Base-by-base conservation (phyloP, 768 basidiomycete genomes). In the Phylloporus sp. region DNA sequence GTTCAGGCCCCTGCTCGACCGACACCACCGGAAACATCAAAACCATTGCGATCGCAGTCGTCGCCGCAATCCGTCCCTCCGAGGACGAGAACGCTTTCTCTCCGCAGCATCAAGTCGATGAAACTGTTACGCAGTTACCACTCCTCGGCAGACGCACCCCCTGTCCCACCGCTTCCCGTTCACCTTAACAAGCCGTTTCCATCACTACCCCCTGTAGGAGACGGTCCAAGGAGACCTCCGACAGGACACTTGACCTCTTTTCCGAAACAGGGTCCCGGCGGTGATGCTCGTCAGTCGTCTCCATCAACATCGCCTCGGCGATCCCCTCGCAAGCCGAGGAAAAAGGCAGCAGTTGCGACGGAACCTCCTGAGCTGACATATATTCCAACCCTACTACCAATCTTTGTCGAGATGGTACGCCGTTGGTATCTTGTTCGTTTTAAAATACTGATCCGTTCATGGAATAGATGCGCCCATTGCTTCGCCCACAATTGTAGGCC, bases 401-500 rank as follows among this genome's bases (percentile, higher is more conserved):
- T 98, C 24, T 97, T 98, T 67, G 80, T 87, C 39, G 97, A 98
- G 72, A 84, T 97, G 80, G 94, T 97, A 84, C 71, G 54, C 2
- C 13, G 7, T 43, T 9, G 12, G 18, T 29, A 35, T 39, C 15
- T 13, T 9, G 47, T 45, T 32, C 8, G 5, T 13, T 22, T 41
- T 22, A 24, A 27, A 22, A 18, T 18, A 9, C 56, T 65, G 42
- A 62, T 47, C 7, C 15, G 24, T 24, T 13, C 39, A 23, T 11
- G 20, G n/a, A 27, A 39, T 44, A 75, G 74, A 68, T 74, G 63
- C 67, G 69, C 38, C 73, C 73, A 15, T 45, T 66, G 29, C 68
- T 69, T 43, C 55, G 54, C 42, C 44, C 58, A 6, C 49, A 52
- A 42, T n/a, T 18, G 16, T 69, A 54, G 41, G n/a, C 11, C 41